These are phyloP conservation scores for Trichophaea hybrida DNA, from an alignment of 2,329 filamentous ascomycete species.

Conservation along the genomic window DNA sequence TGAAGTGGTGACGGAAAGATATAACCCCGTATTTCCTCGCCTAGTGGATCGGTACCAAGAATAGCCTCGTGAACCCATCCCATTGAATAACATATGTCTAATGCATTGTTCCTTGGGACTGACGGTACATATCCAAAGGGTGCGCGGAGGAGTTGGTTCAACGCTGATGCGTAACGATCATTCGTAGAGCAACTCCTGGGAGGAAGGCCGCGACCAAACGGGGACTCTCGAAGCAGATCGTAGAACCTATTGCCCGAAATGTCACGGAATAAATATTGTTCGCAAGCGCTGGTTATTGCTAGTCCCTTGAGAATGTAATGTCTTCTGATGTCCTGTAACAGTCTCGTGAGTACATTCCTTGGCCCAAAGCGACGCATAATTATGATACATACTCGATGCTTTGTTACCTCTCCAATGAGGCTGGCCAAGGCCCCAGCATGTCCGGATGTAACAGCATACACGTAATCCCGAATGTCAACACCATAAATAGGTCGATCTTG, in stretches of 20 bases:
- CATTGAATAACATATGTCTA: not conserved
- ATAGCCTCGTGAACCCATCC: slow-evolving; percentile 1
- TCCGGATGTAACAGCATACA: too few relatives aligned
- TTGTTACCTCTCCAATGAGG: too few relatives aligned
- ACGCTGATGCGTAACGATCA: not conserved
- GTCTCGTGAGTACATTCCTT: not conserved
- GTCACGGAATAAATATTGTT: too few relatives aligned
- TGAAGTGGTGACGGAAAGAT: slow-evolving; percentile 2
- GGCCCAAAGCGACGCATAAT: too few relatives aligned
- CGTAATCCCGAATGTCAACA: too few relatives aligned
- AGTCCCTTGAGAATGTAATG: too few relatives aligned
- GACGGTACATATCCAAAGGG: not conserved
- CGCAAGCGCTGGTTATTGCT: too few relatives aligned
- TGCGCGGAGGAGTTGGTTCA: slow-evolving; percentile 1
- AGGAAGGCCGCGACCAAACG: slow-evolving; percentile 1
- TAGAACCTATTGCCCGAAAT: not conserved
- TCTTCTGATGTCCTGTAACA: too few relatives aligned
- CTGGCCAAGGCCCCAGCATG: too few relatives aligned
- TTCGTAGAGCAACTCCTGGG: not conserved
- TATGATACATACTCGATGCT: too few relatives aligned
- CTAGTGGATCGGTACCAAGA: not conserved
- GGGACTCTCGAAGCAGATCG: not conserved
- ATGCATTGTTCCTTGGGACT: not conserved
- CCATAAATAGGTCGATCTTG: too few relatives aligned
- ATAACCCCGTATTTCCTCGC: not conserved